phyloP scores from a whole-genome alignment of 1,284 basidiomycete species.

The Vanrija humicola region DNA sequence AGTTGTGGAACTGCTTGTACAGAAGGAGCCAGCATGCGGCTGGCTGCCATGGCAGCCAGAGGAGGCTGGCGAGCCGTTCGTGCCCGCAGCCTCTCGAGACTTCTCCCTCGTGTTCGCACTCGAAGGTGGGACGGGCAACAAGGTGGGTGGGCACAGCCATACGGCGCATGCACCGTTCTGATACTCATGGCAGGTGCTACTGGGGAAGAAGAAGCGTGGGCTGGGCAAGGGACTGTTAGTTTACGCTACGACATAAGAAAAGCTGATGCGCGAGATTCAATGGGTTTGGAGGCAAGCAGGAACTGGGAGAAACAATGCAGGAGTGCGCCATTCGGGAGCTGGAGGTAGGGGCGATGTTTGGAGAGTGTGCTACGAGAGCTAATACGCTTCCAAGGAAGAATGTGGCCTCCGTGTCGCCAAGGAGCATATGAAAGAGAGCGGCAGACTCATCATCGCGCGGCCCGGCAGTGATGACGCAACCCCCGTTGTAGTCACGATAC shows the following conservation, averaged over 20 bases:
- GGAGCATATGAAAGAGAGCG: constrained; percentile 9
- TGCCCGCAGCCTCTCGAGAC: background rate
- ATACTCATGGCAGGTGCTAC: constrained; percentile 51
- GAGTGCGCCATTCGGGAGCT: constrained; percentile 65
- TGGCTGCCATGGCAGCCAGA: too few species aligned
- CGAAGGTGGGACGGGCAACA: constrained; percentile 30
- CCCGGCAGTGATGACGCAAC: too few species aligned
- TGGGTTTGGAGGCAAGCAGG: constrained; percentile 71
- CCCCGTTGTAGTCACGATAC: background rate
- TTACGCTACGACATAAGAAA: background rate
- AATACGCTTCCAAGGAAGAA: constrained; percentile 60
- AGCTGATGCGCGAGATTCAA: constrained; percentile 55
- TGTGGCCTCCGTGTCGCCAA: constrained; percentile 60
- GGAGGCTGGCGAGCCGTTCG: background rate
- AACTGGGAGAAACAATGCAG: constrained; percentile 58
- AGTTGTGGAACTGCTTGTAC: too few species aligned
- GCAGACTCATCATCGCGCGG: constrained; percentile 15
- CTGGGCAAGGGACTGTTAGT: constrained; percentile 61
- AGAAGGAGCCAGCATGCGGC: too few species aligned
- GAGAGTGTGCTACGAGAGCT: background rate
- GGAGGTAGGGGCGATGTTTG: constrained; percentile 11
- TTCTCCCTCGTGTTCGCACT: constrained; percentile 51
- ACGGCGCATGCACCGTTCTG: background rate
- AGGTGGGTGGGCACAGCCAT: constrained; percentile 43
- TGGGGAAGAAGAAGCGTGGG: constrained; percentile 68